Conservation (phyloP, 73 alveolate species). For the Stentor roeselii region DNA sequence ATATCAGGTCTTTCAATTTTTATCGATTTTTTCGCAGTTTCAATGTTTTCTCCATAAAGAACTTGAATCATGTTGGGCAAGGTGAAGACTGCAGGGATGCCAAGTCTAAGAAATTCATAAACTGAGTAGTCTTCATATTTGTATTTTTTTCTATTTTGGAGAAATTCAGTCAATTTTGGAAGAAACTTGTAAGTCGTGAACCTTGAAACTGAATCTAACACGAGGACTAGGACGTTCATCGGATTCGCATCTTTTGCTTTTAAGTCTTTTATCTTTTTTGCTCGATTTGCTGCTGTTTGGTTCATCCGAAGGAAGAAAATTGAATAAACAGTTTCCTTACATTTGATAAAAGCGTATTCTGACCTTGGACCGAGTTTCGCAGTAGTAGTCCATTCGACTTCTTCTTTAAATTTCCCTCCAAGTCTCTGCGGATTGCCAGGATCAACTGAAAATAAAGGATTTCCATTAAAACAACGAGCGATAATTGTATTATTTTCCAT, state of each 20-base stretch:
- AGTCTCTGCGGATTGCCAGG: too few species aligned
- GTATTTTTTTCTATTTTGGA: too few species aligned
- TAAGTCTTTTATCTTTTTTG: background rate
- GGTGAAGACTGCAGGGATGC: background rate
- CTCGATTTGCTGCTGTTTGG: background rate
- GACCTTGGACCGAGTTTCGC: too few species aligned
- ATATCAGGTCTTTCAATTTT: background rate
- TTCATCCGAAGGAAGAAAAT: background rate
- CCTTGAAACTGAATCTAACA: background rate
- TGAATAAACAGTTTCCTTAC: background rate
- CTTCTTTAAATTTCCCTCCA: too few species aligned
- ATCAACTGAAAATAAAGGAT: too few species aligned
- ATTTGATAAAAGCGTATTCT: background rate
- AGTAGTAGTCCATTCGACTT: too few species aligned
- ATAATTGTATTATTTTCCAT: too few species aligned
- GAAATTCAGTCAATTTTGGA: too few species aligned
- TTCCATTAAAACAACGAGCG: too few species aligned
- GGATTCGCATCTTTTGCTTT: background rate
- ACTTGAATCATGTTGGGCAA: background rate
- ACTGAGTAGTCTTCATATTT: background rate
- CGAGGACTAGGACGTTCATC: background rate
- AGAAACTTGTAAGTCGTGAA: background rate
- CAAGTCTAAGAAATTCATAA: background rate
- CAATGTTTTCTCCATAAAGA: background rate
- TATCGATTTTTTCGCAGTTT: too few species aligned